Conservation (phyloP, 306 rosid species). For the Phaseolus lunatus region DNA sequence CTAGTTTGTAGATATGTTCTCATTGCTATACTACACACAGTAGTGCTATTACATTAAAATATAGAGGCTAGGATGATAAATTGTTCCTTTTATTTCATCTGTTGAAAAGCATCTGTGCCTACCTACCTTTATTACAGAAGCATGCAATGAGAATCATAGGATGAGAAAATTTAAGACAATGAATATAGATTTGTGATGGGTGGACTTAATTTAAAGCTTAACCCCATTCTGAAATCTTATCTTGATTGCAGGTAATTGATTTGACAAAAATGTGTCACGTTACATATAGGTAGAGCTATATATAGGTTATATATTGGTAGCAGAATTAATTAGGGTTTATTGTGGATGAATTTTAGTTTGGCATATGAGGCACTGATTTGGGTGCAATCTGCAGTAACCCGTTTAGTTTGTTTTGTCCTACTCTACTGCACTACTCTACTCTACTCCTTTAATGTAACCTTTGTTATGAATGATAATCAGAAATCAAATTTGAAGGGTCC, state of each 20-base stretch:
- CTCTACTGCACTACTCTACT: neutral
- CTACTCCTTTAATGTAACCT: neutral
- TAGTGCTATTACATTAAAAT: neutral
- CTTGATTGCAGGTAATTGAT: slow-evolving; percentile 6
- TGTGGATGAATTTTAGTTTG: neutral
- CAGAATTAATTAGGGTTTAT: neutral
- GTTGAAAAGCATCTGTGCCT: neutral
- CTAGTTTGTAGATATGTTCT: neutral
- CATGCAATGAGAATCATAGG: slow-evolving; percentile 19
- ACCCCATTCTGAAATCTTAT: neutral
- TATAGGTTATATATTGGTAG: neutral
- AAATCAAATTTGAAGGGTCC: neutral
- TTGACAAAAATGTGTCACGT: neutral
- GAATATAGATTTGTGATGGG: neutral
- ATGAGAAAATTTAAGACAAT: slow-evolving; percentile 29
- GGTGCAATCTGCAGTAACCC: neutral
- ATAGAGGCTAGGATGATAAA: neutral
- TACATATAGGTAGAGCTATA: neutral
- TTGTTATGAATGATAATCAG: neutral
- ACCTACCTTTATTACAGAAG: neutral
- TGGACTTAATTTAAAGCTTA: neutral
- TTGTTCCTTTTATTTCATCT: neutral
- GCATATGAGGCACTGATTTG: neutral
- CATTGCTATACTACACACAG: neutral
- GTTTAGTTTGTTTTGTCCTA: neutral